Evolutionary conservation across 768 basidiomycete genomes (phyloP), one percentile per base, ranked within the genome.

Genomic region (Tylopilus sp.): DNA sequence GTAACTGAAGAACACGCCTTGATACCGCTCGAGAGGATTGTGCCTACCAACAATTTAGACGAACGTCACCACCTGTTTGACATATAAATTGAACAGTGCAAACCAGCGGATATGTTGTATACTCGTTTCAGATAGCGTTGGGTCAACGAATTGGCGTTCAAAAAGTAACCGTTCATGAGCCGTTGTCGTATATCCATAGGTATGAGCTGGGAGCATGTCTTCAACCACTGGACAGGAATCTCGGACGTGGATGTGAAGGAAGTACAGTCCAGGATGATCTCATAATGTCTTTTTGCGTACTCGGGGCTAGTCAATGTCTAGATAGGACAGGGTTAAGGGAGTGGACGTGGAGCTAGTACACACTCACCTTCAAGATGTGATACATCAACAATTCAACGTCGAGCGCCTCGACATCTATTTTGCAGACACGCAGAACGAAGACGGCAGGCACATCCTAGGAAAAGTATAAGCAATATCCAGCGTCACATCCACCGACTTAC

Each of bases 231-330:
- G 10, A 89, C 72, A 0, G 92, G 92, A 9, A 92, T 74, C 68
- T 92, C 89, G 0, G 89, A 89, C 11, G 79, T 77, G 3, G 85
- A 76, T 4, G 83, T 78, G 65, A 93, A 92, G 10, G 78, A 79
- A 31, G 91, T 92, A 70, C 86, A 92, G 60, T 95, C 92, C 29
- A 93, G 64, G 56, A 95, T 80, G 44, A 95, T 72, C 43, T 92
- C 87, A 63, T 86, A 89, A 4, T 64, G 53, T 26, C 77, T 77
- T 41, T 77, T 70, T 37, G 69, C 71, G 65, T 84, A 79, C 16
- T 64, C 68, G 8, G 79, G 69, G 9, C 76, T 72, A 14, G 74
- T 76, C 48, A 89, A 61, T 17, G 76, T 81, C 86, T 87, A 59
- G 2, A 47, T 38, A n/a, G 33, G 16, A 19, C 13, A 38, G 44